These are phyloP conservation scores for Lactarius evosmus DNA, from an alignment of 768 basidiomycete species.

Conservation along the genomic window DNA sequence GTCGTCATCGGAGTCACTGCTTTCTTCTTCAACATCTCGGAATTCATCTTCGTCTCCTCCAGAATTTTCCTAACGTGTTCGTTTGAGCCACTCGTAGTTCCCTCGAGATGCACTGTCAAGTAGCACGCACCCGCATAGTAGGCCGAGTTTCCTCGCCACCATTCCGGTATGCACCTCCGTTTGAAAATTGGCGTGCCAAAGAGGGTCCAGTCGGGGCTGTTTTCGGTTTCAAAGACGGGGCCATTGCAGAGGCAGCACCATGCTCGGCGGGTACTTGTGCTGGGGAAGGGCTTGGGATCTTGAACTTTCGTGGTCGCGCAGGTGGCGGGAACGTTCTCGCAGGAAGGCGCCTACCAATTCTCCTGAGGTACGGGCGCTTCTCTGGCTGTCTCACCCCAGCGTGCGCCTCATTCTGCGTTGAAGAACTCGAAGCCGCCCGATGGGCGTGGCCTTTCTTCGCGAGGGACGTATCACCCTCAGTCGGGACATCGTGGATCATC, in stretches of 20 bases:
- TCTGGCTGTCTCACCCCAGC: not conserved
- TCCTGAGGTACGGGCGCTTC: slow-evolving; percentile 17
- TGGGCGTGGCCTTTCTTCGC: not conserved
- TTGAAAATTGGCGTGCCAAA: too few species aligned
- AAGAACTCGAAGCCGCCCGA: not conserved
- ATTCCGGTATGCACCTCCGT: not conserved
- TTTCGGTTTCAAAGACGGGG: not conserved
- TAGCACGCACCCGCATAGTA: not conserved
- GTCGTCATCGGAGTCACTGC: not conserved
- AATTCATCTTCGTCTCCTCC: not conserved
- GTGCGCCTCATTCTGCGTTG: not conserved
- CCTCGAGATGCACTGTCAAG: not conserved
- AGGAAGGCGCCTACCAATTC: slow-evolving; percentile 9
- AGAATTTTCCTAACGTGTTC: not conserved
- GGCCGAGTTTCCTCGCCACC: not conserved
- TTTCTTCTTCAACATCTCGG: not conserved
- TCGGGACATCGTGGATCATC: not conserved
- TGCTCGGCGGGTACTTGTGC: not conserved
- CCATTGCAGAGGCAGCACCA: not conserved
- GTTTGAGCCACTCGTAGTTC: not conserved
- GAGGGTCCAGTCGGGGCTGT: not conserved
- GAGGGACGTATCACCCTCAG: not conserved
- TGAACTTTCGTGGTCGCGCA: not conserved
- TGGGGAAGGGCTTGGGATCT: not conserved
- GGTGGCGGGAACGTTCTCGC: not conserved